A percentile compares a stretch with the other conserved stretches of the same genome.
Conservation (phyloP, 306 rosid genomes). For the Benincasa hispida region DNA sequence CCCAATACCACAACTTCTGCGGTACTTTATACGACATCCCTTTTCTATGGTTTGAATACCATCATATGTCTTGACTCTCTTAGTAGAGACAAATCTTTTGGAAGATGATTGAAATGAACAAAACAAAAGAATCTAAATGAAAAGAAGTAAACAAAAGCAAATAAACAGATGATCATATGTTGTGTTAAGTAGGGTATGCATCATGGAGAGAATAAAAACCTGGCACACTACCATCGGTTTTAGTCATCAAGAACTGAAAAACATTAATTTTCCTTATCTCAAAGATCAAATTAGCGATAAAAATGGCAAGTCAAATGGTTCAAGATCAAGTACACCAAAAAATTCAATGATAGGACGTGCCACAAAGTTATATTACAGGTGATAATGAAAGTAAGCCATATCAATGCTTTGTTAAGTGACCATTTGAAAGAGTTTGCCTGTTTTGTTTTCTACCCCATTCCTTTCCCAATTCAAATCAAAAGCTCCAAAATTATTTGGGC, state of each 20-base stretch:
- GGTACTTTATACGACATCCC: background rate
- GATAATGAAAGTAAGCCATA: background rate
- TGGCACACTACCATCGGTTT: background rate
- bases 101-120: background rate
- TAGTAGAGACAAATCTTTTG: background rate
- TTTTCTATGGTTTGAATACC: background rate
- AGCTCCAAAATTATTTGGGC: no score
- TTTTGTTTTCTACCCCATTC: no score
- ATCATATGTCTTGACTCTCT: background rate
- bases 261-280: no score
- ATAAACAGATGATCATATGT: background rate
- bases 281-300: background rate
- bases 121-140: background rate
- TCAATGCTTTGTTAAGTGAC: background rate
- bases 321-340: background rate
- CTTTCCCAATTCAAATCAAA: no score
- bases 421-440: no score
- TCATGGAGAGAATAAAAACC: no score
- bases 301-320: background rate
- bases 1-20: background rate
- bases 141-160: background rate
- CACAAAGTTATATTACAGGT: background rate
- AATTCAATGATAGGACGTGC: background rate
- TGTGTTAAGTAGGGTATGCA: no score
- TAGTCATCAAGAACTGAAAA: background rate